Conservation (phyloP, 768 basidiomycete genomes). For the Tephrocybe sp. region DNA sequence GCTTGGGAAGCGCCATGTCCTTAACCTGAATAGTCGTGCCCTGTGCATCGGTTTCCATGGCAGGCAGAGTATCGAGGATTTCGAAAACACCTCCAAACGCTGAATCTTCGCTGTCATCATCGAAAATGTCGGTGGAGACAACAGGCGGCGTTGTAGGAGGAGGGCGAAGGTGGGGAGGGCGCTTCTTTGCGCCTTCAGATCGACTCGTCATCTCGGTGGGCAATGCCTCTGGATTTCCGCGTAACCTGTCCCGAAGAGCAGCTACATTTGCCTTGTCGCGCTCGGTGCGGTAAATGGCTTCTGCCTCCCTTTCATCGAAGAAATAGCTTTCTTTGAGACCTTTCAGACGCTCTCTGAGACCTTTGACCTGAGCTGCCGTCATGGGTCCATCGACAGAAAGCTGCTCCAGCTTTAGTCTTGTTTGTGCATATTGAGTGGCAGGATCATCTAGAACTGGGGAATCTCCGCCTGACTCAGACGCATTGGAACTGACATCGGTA, state of each 20-base stretch:
- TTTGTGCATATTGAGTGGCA: conserved; percentile 56
- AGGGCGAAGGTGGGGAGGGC: conserved; percentile 18
- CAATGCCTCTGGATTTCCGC: conserved; percentile 17
- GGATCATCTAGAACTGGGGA: conserved; percentile 50
- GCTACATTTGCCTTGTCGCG: conserved; percentile 46
- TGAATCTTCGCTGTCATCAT: conserved; percentile 46
- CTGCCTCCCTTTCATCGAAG: conserved; percentile 68
- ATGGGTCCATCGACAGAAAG: conserved; percentile 32
- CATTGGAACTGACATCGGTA: conserved; percentile 17
- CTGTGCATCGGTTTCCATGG: conserved; percentile 50
- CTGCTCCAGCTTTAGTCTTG: conserved; percentile 56
- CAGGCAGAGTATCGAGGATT: conserved; percentile 64
- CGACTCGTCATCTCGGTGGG: background rate
- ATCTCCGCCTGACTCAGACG: conserved; percentile 26
- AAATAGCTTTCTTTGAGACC: conserved; percentile 58
- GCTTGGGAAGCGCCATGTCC: conserved; percentile 81
- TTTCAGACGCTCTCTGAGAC: conserved; percentile 45
- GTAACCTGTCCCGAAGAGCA: conserved; percentile 42
- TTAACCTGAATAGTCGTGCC: conserved; percentile 55
- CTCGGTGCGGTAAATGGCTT: conserved; percentile 51
- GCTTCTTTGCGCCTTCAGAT: conserved; percentile 10
- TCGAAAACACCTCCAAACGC: conserved; percentile 64
- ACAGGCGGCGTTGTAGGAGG: conserved; percentile 7
- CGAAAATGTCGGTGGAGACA: conserved; percentile 44
- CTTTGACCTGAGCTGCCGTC: conserved; percentile 27